phyloP scores from a whole-genome alignment of 2,329 filamentous ascomycete species.

The Penicillium vulpinum region DNA sequence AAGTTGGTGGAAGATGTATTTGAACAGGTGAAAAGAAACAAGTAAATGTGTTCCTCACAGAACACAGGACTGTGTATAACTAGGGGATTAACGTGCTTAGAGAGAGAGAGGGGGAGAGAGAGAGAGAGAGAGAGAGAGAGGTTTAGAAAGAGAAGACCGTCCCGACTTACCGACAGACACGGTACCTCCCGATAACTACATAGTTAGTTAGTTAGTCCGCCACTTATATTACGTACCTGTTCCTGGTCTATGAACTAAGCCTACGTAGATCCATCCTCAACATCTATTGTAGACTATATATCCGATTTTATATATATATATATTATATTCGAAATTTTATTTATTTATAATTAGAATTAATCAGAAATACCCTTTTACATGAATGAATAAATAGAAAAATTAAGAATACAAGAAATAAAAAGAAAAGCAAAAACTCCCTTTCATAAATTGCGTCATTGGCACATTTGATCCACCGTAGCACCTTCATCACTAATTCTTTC shows the following conservation, averaged over 20 bases:
- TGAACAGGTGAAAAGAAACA: not conserved
- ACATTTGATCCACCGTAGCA: slow-evolving; percentile 8
- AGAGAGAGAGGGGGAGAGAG: too few species aligned
- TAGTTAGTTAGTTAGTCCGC: too few species aligned
- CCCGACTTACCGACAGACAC: slow-evolving; percentile 23
- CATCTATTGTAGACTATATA: not conserved
- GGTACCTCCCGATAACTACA: slow-evolving; percentile 28
- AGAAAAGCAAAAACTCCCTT: slow-evolving; percentile 2
- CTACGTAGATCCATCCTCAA: not conserved
- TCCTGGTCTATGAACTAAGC: not conserved
- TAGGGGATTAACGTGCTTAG: not conserved
- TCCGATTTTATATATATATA: too few species aligned
- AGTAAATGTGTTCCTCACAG: not conserved
- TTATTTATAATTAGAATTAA: too few species aligned
- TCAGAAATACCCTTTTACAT: too few species aligned
- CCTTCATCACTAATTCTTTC: slow-evolving; percentile 10
- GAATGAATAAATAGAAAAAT: not conserved
- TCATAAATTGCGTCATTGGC: slow-evolving; percentile 15
- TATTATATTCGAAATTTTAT: too few species aligned
- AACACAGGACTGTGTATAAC: not conserved
- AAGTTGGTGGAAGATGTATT: not conserved
- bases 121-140: not conserved
- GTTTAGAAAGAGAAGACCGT: slow-evolving; percentile 15
- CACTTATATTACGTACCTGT: slow-evolving; percentile 6
- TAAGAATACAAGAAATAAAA: not conserved